Percentiles rank a stretch among this genome's conserved stretches.
Evolutionary conservation across 2,329 filamentous ascomycete genomes (phyloP).

Genomic region (Curvularia verruculosa): DNA sequence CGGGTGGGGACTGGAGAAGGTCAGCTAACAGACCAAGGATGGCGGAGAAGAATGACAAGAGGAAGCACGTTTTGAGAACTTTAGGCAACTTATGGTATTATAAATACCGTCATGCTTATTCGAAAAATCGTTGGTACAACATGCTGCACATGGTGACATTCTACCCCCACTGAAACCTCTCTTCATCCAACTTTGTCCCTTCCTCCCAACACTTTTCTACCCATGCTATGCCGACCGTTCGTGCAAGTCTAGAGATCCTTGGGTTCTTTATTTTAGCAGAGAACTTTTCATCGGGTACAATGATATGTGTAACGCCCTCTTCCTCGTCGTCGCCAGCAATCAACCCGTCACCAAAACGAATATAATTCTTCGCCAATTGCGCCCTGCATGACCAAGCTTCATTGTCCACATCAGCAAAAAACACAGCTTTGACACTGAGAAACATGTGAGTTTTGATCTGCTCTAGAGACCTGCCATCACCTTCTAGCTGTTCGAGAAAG

Average conservation of each 20-base stretch:
- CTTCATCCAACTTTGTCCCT: conserved; percentile 77
- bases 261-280: conserved; percentile 53
- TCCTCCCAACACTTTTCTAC: conserved; percentile 81
- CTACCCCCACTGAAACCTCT: conserved; percentile 46
- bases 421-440: conserved; percentile 29
- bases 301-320: conserved; percentile 71
- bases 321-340: conserved; percentile 61
- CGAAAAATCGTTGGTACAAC: background rate
- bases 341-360: conserved; percentile 72
- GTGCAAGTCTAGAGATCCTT: conserved; percentile 60
- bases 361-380: conserved; percentile 60
- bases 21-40: conserved; percentile 17
- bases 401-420: conserved; percentile 15
- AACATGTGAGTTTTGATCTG: conserved; percentile 44
- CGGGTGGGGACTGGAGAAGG: conserved; percentile 20
- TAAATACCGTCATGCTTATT: background rate
- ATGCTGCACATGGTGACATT: background rate
- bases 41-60: conserved; percentile 31
- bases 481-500: conserved; percentile 38
- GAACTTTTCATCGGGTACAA: conserved; percentile 59
- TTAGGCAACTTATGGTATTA: background rate
- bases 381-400: conserved; percentile 32
- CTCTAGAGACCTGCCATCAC: conserved; percentile 31
- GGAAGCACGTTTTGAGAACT: conserved; percentile 42
- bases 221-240: conserved; percentile 75